Evolutionary conservation across 352 stramenopile species (phyloP).

Genomic region (Globisporangium recalcitrans): DNA sequence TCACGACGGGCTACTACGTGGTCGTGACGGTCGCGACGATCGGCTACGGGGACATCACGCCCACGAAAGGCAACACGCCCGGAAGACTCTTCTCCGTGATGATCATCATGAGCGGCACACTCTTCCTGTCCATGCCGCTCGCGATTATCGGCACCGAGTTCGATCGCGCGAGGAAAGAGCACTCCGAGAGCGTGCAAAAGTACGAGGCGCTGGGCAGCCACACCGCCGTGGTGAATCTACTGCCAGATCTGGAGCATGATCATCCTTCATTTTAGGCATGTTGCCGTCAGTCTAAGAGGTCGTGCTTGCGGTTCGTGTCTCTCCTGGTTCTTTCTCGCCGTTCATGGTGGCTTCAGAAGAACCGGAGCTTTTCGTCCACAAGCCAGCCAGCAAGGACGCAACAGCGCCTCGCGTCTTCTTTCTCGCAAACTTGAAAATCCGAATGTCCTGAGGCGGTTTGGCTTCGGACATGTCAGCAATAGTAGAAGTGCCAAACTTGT

Average conservation of each 20-base stretch:
- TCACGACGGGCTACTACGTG: constrained; percentile 73
- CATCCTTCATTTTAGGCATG: constrained; percentile 1
- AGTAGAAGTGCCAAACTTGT: not conserved
- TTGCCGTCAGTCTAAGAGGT: not conserved
- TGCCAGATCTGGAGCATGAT: constrained; percentile 72
- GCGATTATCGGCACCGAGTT: constrained; percentile 86
- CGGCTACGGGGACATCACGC: constrained; percentile 74
- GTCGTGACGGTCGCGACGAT: constrained; percentile 74
- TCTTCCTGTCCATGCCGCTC: constrained; percentile 83
- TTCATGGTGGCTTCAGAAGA: no score
- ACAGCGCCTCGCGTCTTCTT: not conserved
- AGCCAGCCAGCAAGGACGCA: not conserved
- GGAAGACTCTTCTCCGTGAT: constrained; percentile 62
- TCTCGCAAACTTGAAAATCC: constrained; percentile 4
- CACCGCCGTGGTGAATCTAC: constrained; percentile 14
- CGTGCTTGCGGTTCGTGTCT: not conserved
- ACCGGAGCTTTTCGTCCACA: not conserved
- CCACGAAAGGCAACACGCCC: constrained; percentile 65
- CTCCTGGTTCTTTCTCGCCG: not conserved
- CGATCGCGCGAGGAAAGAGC: constrained; percentile 71
- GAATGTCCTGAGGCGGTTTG: not conserved
- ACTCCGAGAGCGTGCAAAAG: constrained; percentile 61
- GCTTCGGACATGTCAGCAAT: not conserved
- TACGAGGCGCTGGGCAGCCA: constrained; percentile 35
- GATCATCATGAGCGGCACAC: constrained; percentile 80